A percentile compares a stretch with the other conserved stretches of the same genome.
These are phyloP conservation scores for Knufia petricola DNA, from an alignment of 2,329 filamentous ascomycete species.

Conservation along the genomic window DNA sequence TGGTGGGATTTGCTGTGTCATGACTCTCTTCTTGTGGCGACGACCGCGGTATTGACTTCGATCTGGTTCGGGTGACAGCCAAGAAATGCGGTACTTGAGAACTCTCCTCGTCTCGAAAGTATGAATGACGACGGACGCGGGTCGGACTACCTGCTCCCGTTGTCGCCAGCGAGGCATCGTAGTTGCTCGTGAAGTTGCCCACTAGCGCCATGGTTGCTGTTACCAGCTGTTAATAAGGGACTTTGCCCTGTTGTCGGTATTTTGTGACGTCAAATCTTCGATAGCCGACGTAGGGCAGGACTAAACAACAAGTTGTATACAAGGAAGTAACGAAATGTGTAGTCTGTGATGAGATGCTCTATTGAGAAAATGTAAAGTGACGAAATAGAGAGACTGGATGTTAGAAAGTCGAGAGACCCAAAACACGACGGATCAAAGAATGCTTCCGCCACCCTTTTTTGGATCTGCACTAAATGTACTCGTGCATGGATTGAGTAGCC, in stretches of 20 bases:
- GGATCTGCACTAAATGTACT: neutral
- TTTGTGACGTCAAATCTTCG: no score
- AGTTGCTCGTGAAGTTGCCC: constrained; percentile 6
- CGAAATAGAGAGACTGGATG: neutral
- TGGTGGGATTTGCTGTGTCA: neutral
- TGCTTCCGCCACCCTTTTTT: neutral
- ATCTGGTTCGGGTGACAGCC: neutral
- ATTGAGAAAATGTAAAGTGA: neutral
- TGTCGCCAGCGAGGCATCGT: constrained; percentile 7
- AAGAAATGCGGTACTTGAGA: neutral
- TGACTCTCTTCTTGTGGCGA: neutral
- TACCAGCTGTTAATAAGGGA: neutral
- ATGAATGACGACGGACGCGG: neutral
- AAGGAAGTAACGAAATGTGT: neutral
- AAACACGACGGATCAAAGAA: neutral
- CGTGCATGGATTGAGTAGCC: neutral
- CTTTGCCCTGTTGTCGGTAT: neutral
- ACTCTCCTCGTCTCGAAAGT: neutral
- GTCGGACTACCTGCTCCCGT: constrained; percentile 2
- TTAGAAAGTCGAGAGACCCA: neutral
- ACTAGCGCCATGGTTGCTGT: constrained; percentile 7
- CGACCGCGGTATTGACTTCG: neutral
- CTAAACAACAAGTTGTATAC: no score
- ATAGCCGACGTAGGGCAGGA: no score
- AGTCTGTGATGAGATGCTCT: neutral